Evolutionary conservation across 1,284 basidiomycete genomes (phyloP).

Genomic region (Irpex lacteus): DNA sequence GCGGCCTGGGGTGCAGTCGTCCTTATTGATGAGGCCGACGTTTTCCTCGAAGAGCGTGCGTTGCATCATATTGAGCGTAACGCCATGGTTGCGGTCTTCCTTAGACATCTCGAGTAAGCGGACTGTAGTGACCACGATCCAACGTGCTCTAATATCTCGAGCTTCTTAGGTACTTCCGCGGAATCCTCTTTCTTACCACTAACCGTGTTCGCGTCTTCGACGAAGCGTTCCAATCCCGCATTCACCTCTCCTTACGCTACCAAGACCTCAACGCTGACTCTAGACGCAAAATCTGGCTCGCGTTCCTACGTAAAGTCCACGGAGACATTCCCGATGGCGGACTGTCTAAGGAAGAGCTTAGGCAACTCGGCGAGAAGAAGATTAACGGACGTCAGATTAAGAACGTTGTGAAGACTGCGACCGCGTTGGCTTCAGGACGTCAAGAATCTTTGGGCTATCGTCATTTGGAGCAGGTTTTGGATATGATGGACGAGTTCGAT

Average conservation of each 20-base stretch:
- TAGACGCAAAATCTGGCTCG: conserved; percentile 54
- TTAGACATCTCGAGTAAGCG: conserved; percentile 29
- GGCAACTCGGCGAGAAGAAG: conserved; percentile 47
- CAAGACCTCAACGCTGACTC: conserved; percentile 49
- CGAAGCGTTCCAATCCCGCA: conserved; percentile 66
- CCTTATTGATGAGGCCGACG: conserved; percentile 54
- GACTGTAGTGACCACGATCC: not conserved
- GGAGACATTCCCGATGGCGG: conserved; percentile 28
- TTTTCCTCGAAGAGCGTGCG: conserved; percentile 63
- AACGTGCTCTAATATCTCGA: not conserved
- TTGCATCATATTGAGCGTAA: conserved; percentile 59
- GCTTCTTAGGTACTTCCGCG: conserved; percentile 53
- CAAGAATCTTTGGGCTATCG: conserved; percentile 41
- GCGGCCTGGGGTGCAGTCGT: conserved; percentile 64
- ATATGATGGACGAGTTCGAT: conserved; percentile 60
- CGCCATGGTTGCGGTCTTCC: conserved; percentile 59
- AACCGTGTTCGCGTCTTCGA: conserved; percentile 67
- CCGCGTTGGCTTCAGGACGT: conserved; percentile 49
- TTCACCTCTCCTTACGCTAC: conserved; percentile 64
- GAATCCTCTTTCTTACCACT: conserved; percentile 66
- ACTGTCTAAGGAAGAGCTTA: conserved; percentile 42
- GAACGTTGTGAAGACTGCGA: conserved; percentile 61
- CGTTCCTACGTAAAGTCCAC: conserved; percentile 52
- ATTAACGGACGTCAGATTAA: conserved; percentile 68
- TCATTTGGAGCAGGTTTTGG: conserved; percentile 55